phyloP scores from a whole-genome alignment of 164 flowering plant species.

The Chimonanthus salicifolius region DNA sequence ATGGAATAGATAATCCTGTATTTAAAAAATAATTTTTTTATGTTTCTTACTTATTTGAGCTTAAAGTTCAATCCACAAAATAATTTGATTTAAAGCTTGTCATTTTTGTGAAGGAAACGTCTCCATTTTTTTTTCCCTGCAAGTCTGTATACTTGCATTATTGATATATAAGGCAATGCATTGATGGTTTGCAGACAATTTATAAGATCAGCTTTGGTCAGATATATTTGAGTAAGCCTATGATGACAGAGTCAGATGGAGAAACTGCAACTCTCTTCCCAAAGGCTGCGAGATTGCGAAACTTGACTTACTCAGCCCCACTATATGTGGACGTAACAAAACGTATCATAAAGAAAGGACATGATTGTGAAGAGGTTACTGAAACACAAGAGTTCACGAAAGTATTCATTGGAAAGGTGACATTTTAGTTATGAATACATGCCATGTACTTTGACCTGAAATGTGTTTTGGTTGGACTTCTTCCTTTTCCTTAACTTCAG shows the following conservation, averaged over 20 bases:
- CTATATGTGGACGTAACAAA: constrained; percentile 93
- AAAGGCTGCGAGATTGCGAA: constrained; percentile 92
- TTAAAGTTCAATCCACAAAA: too few species aligned
- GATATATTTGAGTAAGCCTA: constrained; percentile 93
- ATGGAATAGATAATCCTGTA: too few species aligned
- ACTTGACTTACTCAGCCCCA: constrained; percentile 91
- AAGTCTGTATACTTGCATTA: too few species aligned
- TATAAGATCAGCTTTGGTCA: constrained; percentile 95
- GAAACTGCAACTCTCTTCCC: constrained; percentile 96
- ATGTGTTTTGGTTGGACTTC: not conserved
- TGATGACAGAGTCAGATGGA: constrained; percentile 99
- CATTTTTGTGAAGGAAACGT: too few species aligned
- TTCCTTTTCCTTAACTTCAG: not conserved
- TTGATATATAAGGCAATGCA: too few species aligned
- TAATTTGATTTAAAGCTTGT: too few species aligned
- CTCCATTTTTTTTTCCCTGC: too few species aligned
- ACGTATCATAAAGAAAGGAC: constrained; percentile 86
- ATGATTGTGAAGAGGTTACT: constrained; percentile 88
- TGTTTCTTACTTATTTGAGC: too few species aligned
- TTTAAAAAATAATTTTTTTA: too few species aligned
- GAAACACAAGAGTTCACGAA: constrained; percentile 92
- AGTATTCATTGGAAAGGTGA: constrained; percentile 95
- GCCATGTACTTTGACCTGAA: not conserved
- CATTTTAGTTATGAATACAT: constrained; percentile 12
- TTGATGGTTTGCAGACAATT: constrained; percentile 65